Evolutionary conservation across 2,329 filamentous ascomycete genomes (phyloP).

Genomic region (Lithohypha guttulata): DNA sequence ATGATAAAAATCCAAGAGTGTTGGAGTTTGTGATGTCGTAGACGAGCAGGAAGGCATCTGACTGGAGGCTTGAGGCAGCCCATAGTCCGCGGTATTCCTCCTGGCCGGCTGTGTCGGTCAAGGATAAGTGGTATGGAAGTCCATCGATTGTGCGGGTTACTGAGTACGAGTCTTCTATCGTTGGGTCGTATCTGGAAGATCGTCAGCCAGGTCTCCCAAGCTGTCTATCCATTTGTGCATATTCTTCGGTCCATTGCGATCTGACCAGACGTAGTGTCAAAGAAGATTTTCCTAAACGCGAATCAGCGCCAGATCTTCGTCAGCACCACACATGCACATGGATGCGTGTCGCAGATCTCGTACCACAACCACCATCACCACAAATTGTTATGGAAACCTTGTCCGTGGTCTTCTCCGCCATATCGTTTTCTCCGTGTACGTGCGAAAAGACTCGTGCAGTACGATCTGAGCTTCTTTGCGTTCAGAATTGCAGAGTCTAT

Average conservation of each 20-base stretch:
- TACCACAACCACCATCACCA: conserved; percentile 8
- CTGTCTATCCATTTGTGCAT: conserved; percentile 17
- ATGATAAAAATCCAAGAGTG: conserved; percentile 46
- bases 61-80: conserved; percentile 52
- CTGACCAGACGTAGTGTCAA: conserved; percentile 55
- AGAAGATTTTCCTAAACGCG: conserved; percentile 48
- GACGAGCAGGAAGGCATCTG: conserved; percentile 55
- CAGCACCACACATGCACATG: conserved; percentile 9
- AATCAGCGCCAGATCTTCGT: neutral
- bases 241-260: conserved; percentile 57
- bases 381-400: conserved; percentile 42
- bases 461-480: too few species aligned
- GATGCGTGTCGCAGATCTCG: conserved; percentile 18
- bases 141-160: conserved; percentile 55
- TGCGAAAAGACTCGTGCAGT: too few species aligned
- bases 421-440: too few species aligned
- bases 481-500: too few species aligned
- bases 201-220: neutral
- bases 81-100: conserved; percentile 58
- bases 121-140: conserved; percentile 49
- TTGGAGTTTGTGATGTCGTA: conserved; percentile 54
- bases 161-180: conserved; percentile 54
- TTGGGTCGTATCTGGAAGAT: conserved; percentile 42
- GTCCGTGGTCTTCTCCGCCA: conserved; percentile 29
- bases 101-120: conserved; percentile 59